Evolutionary conservation across 1,139 yeast species (phyloP).

Genomic region (Pichia terricola): DNA sequence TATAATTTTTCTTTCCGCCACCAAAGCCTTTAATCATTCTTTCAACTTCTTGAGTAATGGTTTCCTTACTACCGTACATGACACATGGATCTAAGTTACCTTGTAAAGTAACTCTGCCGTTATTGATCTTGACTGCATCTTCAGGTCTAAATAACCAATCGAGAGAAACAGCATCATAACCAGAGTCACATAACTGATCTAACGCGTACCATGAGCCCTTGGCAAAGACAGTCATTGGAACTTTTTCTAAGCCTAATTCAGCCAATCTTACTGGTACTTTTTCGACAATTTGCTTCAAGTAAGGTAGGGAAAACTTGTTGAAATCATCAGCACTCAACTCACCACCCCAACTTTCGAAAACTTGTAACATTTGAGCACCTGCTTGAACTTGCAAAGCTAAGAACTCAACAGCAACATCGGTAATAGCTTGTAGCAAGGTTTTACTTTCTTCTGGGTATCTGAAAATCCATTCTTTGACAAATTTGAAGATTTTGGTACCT

Average conservation of each 20-base stretch:
- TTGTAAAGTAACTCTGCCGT: conserved; percentile 78
- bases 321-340: conserved; percentile 89
- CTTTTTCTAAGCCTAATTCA: conserved; percentile 66
- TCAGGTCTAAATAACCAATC: conserved; percentile 89
- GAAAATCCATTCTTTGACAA: conserved; percentile 88
- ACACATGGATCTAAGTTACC: conserved; percentile 95
- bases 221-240: conserved; percentile 87
- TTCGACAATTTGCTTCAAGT: conserved; percentile 64
- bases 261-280: conserved; percentile 59
- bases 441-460: conserved; percentile 67
- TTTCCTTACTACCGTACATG: conserved; percentile 81
- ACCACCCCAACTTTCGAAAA: conserved; percentile 97
- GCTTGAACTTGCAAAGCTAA: conserved; percentile 92
- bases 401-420: conserved; percentile 87
- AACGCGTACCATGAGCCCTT: conserved; percentile 98
- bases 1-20: conserved; percentile 84
- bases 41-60: conserved; percentile 71
- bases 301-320: conserved; percentile 80
- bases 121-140: conserved; percentile 71
- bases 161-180: conserved; percentile 78
- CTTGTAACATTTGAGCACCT: conserved; percentile 96
- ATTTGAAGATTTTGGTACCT: conserved; percentile 84
- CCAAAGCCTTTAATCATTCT: conserved; percentile 85
- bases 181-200: conserved; percentile 74
- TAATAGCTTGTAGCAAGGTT: conserved; percentile 61